A percentile compares a stretch with the other conserved stretches of the same genome.
phyloP scores from a whole-genome alignment of 176 grass and related monocot species.

The Avena atlantica region DNA sequence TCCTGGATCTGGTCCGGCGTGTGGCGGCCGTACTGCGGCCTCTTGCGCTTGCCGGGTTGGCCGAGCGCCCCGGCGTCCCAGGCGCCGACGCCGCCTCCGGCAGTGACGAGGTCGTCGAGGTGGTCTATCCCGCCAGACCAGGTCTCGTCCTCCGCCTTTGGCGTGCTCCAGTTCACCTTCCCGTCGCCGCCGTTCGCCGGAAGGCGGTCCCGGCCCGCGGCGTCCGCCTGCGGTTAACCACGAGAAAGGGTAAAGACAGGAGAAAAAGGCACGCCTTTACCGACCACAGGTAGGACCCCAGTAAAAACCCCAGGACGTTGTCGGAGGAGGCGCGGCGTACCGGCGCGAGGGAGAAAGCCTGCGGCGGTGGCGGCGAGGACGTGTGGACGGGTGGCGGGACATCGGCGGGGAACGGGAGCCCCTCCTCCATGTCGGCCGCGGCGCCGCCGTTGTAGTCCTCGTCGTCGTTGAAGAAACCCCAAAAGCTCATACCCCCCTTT shows the following conservation, averaged over 20 bases:
- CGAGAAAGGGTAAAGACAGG: background rate
- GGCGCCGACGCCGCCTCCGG: background rate
- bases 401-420: constrained; percentile 27
- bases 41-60: constrained; percentile 67
- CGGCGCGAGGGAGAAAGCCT: constrained; percentile 56
- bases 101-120: constrained; percentile 44
- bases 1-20: constrained; percentile 84
- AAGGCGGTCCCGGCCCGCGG: background rate
- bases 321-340: constrained; percentile 28
- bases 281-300: background rate
- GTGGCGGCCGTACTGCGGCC: constrained; percentile 73
- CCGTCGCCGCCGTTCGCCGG: background rate
- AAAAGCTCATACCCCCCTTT: constrained; percentile 44
- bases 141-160: constrained; percentile 59
- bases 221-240: constrained; percentile 36
- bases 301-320: background rate
- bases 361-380: constrained; percentile 44
- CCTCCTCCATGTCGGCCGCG: constrained; percentile 15
- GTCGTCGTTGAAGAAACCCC: constrained; percentile 46
- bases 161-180: background rate
- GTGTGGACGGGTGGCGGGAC: constrained; percentile 34
- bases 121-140: constrained; percentile 52
- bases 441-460: background rate
- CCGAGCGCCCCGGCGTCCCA: constrained; percentile 45
- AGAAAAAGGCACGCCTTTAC: background rate